Percentiles rank a stretch among this genome's conserved stretches.
These are phyloP conservation scores for Bassia scoparia DNA, from an alignment of 148 eudicot species.

Conservation along the genomic window DNA sequence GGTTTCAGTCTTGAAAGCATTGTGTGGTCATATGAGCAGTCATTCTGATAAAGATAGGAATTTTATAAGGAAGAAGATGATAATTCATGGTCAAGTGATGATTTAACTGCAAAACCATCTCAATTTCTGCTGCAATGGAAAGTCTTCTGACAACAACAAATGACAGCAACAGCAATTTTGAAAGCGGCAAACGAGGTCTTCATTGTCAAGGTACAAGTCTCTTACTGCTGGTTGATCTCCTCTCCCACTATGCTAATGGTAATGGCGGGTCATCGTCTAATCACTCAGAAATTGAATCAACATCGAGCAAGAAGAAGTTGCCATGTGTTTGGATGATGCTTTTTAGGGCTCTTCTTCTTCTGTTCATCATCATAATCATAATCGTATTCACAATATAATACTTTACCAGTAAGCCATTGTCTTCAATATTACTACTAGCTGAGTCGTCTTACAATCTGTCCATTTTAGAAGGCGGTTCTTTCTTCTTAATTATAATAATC, in stretches of 20 bases:
- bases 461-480: conserved; percentile 59
- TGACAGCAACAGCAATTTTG: not conserved
- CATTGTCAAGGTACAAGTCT: conserved; percentile 44
- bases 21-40: conserved; percentile 94
- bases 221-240: conserved; percentile 24
- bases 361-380: not conserved
- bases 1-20: conserved; percentile 80
- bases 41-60: conserved; percentile 64
- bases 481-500: conserved; percentile 30
- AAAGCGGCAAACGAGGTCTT: conserved; percentile 34
- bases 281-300: conserved; percentile 63
- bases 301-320: conserved; percentile 77
- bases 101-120: conserved; percentile 18
- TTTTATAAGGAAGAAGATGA: conserved; percentile 35
- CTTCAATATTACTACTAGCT: conserved; percentile 26
- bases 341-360: conserved; percentile 49
- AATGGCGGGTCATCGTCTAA: conserved; percentile 44
- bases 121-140: conserved; percentile 37
- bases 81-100: conserved; percentile 33
- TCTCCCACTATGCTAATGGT: conserved; percentile 18
- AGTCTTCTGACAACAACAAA: conserved; percentile 25
- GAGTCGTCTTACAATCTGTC: conserved; percentile 83
- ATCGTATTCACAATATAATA: too few species aligned
- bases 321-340: conserved; percentile 85
- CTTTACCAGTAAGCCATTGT: not conserved